Conservation (phyloP, 2,329 filamentous ascomycete species). For the Claviceps monticola region DNA sequence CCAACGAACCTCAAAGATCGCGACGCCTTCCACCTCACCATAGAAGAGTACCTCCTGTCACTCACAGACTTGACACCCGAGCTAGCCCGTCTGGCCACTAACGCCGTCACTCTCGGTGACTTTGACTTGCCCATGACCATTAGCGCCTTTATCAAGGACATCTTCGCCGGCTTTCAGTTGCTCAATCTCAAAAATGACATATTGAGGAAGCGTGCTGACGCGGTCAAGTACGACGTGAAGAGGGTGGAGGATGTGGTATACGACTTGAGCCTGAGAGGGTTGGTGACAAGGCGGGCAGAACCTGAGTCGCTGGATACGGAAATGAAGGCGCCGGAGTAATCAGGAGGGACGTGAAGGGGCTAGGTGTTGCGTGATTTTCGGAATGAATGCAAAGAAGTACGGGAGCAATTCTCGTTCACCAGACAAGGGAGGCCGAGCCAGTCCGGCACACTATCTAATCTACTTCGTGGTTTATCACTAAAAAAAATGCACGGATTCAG, state of each 20-base stretch:
- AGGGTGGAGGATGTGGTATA: slow-evolving; percentile 98
- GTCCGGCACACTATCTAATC: no score
- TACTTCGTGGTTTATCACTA: background rate
- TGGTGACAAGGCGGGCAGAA: slow-evolving; percentile 42
- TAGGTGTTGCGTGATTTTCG: background rate
- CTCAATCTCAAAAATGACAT: slow-evolving; percentile 95
- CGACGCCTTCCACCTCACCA: slow-evolving; percentile 87
- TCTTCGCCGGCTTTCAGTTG: slow-evolving; percentile 92
- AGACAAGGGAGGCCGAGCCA: background rate
- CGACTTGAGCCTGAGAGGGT: slow-evolving; percentile 74
- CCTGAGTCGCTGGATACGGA: slow-evolving; percentile 19
- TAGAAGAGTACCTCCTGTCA: slow-evolving; percentile 90
- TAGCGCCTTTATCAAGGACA: slow-evolving; percentile 82
- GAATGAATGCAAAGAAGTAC: no score
- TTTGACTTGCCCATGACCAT: slow-evolving; percentile 76
- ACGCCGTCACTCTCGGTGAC: slow-evolving; percentile 80
- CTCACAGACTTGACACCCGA: slow-evolving; percentile 83
- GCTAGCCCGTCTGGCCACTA: slow-evolving; percentile 79
- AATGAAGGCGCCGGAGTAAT: slow-evolving; percentile 22
- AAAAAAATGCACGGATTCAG: background rate
- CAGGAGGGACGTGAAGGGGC: background rate
- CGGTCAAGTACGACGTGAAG: slow-evolving; percentile 95
- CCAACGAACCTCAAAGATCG: slow-evolving; percentile 81
- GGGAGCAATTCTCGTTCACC: background rate
- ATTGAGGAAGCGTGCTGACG: slow-evolving; percentile 74